Evolutionary conservation across 768 basidiomycete genomes (phyloP), one percentile per base, ranked within the genome.

Genomic region (Tylopilus cervinicoccineus): DNA sequence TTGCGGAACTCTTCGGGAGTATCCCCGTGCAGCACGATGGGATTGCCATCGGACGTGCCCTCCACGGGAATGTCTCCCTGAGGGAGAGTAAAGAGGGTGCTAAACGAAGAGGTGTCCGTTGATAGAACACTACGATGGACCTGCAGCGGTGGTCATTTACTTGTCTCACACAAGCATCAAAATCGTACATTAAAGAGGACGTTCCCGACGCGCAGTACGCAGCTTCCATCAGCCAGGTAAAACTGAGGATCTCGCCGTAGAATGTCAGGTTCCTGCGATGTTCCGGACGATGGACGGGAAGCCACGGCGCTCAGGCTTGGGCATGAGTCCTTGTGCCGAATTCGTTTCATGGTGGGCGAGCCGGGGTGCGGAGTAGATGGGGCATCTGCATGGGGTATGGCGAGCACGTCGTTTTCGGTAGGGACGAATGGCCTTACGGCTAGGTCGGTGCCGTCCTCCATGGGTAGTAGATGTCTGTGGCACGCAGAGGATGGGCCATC

Each of bases 161-260:
- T 20, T 6, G 13, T n/a, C 33, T 32, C 27, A 24, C 28, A 46
- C 17, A 31, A 46, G 31, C n/a, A 17, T 32, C 42, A 43, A 47
- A 38, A 45, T 66, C 77, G 27, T 53, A 84, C 86, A 58, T 84
- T 86, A 67, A 88, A 88, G 47, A 88, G 62, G 10, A 76, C 80
- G 56, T 81, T 75, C 50, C 77, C 75, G 12, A 88, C 78, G 27
- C 78, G 70, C 38, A 88, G 60, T 16, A 86, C 71, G 54, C 81
- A 85, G 56, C 83, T 85, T 37, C 85, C 86, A 55, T 86, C 83
- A 29, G 76, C 70, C 50, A 84, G 72, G 61, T 87, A 88, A 57
- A 77, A 88, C 6, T 60, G 62, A n/a, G 71, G 62, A 56, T 88
- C 84, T 44, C 75, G 58, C 27, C 43, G 36, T 12, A 38, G 61